Percentiles rank a stretch among this genome's conserved stretches.
Evolutionary conservation across 805 yeast species (phyloP).

Genomic region (Starmerella asiatica): DNA sequence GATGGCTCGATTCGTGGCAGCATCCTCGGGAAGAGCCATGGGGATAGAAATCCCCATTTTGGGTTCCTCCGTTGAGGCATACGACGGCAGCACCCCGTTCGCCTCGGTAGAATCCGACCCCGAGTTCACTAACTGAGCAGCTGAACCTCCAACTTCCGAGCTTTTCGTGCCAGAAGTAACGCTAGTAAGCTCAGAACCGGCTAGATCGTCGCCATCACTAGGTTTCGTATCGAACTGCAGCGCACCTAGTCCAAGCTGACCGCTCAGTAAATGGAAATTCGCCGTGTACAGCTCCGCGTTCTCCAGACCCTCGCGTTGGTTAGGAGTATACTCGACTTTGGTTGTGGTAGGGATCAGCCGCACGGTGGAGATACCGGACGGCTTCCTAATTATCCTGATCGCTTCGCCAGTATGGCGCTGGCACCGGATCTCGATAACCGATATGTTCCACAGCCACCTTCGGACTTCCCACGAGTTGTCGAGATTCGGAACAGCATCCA

Average conservation of each 20-base stretch:
- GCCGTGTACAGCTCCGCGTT: constrained; percentile 7
- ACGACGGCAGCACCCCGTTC: background rate
- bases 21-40: constrained; percentile 39
- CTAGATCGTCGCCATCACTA: background rate
- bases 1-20: constrained; percentile 39
- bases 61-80: background rate
- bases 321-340: background rate
- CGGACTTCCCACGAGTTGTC: constrained; percentile 19
- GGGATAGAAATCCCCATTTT: constrained; percentile 6
- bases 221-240: background rate
- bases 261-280: constrained; percentile 12
- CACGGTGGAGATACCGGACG: constrained; percentile 41
- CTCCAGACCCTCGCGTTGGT: background rate
- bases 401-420: constrained; percentile 40
- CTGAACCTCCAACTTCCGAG: background rate
- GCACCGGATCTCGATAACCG: constrained; percentile 46
- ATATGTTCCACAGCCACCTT: constrained; percentile 50
- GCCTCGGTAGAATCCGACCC: background rate
- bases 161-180: background rate
- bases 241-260: constrained; percentile 13
- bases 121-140: too few relatives aligned
- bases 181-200: background rate
- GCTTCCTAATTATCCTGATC: constrained; percentile 40
- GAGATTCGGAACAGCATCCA: constrained; percentile 20
- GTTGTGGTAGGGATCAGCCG: constrained; percentile 11